phyloP scores from a whole-genome alignment of 2,329 filamentous ascomycete species.

The Pseudogymnoascus sp. region DNA sequence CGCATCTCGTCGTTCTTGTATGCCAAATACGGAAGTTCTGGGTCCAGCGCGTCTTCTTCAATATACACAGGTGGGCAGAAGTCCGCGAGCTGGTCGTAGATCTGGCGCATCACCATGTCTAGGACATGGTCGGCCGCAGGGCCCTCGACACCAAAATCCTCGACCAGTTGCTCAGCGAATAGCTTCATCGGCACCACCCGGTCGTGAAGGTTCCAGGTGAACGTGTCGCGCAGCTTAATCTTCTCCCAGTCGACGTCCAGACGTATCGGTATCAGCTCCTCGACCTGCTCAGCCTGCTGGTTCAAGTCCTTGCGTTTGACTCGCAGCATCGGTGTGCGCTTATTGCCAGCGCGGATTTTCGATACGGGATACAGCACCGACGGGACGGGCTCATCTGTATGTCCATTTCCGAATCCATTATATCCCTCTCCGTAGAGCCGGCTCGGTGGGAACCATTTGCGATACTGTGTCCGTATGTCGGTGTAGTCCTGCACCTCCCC shows the following conservation, averaged over 20 bases:
- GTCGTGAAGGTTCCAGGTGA: slow-evolving; percentile 97
- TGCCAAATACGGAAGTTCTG: slow-evolving; percentile 79
- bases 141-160: slow-evolving; percentile 76
- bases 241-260: slow-evolving; percentile 94
- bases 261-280: slow-evolving; percentile 84
- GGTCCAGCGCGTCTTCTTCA: slow-evolving; percentile 83
- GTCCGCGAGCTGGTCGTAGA: slow-evolving; percentile 84
- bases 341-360: slow-evolving; percentile 67
- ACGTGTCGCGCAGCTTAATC: slow-evolving; percentile 90
- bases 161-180: slow-evolving; percentile 82
- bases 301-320: slow-evolving; percentile 72
- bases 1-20: slow-evolving; percentile 99
- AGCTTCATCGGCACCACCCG: slow-evolving; percentile 69
- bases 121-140: slow-evolving; percentile 57
- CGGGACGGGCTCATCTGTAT: slow-evolving; percentile 60
- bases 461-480: slow-evolving; percentile 46
- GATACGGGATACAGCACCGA: slow-evolving; percentile 72
- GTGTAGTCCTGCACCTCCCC: slow-evolving; percentile 65
- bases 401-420: slow-evolving; percentile 78
- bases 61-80: slow-evolving; percentile 89
- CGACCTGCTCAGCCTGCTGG: slow-evolving; percentile 79
- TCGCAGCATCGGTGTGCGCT: slow-evolving; percentile 64
- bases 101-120: slow-evolving; percentile 56
- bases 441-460: slow-evolving; percentile 46
- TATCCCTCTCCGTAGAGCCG: slow-evolving; percentile 68